Base-by-base conservation (phyloP, 208 protist species). In the Leptomonas seymouri region DNA sequence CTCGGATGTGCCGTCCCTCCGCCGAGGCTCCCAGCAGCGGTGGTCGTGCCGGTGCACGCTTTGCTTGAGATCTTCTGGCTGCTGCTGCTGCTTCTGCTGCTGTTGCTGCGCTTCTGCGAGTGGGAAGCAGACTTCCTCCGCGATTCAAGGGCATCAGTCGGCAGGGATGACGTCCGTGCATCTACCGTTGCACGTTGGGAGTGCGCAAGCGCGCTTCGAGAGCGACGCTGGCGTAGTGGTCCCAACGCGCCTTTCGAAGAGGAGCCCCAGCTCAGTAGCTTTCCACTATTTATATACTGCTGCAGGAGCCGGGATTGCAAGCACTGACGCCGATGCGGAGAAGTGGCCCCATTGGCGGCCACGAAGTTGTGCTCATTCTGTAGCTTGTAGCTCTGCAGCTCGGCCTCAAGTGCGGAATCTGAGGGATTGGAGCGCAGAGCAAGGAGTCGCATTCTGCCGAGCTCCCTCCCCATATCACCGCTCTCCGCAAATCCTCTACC, bases 241-340 rank as follows among this genome's bases (percentile, higher is more conserved):
- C 80, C 80, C 15, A 86, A 60, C 14, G 80, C 80, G 57, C 67
- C 65, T 46, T 80, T 71, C 49, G 69, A 36, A n/a, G 58, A 18
- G 3, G 67, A 76, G 7, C 81, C 76, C 81, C 81, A 86, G 51
- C 71, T 65, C 27, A 82, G 30, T 42, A 86, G 51, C 46, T 55
- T 63, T 14, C 81, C 81, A 0, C 80, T 31, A 20, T 82, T 60
- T 18, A 82, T 9, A 36, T 82, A 86, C 23, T 61, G 50, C 25
- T 54, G 53, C 28, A 86, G 69, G 18, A 86, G 55, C 25, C 42
- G 30, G 46, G 67, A 54, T 11, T 36, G 31, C 12, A 56, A 28
- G 39, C 71, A 76, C 45, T 23, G 28, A 11, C 45, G 56, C 8
- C 66, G 62, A 41, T 60, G 66, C 34, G 42, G 39, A 25, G 34